A percentile compares a stretch with the other conserved stretches of the same genome.
Evolutionary conservation across 371 early-diverging fungal species (phyloP).

Genomic region (Dichotomocladium elegans): DNA sequence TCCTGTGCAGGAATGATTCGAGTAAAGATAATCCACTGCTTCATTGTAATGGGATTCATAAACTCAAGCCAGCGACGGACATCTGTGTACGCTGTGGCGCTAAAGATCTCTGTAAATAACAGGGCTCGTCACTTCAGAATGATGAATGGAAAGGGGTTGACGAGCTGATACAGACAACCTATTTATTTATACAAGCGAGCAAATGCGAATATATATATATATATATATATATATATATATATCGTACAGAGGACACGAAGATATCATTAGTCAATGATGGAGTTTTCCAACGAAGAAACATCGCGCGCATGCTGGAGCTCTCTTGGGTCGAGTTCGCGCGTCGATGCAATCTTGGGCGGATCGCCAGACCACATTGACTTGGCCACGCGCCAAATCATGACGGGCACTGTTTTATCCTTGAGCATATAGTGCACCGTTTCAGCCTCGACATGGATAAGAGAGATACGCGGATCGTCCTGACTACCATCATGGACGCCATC

Average conservation of each 20-base stretch:
- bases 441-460: constrained; percentile 22
- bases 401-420: constrained; percentile 13
- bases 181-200: too few species aligned
- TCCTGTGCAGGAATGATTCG: too few species aligned
- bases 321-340: constrained; percentile 8
- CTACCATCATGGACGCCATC: constrained; percentile 45
- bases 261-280: constrained; percentile 3
- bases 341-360: constrained; percentile 18
- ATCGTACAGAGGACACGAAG: background rate
- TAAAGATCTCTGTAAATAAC: too few species aligned
- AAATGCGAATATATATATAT: too few species aligned
- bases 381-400: constrained; percentile 20
- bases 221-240: too few species aligned
- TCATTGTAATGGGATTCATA: too few species aligned
- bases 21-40: too few species aligned
- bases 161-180: too few species aligned
- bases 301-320: constrained; percentile 17
- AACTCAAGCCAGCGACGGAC: too few species aligned
- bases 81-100: too few species aligned
- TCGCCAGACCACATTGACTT: constrained; percentile 18
- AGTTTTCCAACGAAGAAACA: constrained; percentile 1
- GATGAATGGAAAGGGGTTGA: too few species aligned
- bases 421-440: constrained; percentile 22
- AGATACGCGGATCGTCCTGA: constrained; percentile 40
- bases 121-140: too few species aligned